Conservation (phyloP, 1,284 basidiomycete species). For the Cryptococcus sp. region DNA sequence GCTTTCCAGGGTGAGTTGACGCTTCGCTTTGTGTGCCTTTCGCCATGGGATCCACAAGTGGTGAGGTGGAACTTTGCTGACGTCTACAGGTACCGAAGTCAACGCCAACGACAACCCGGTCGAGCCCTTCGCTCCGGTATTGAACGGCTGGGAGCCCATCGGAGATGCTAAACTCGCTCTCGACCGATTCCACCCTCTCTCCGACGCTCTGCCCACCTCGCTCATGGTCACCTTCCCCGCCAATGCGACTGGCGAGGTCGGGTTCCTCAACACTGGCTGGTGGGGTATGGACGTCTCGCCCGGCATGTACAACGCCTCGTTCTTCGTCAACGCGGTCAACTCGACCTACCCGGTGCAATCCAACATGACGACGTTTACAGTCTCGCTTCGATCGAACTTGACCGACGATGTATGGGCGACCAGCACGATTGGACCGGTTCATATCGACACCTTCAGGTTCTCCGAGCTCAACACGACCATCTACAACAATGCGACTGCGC, state of each 20-base stretch:
- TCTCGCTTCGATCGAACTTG: conserved; percentile 3
- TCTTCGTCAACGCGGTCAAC: conserved; percentile 1
- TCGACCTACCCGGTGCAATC: not conserved
- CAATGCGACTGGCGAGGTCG: conserved; percentile 5
- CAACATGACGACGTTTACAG: conserved; percentile 4
- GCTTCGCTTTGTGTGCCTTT: too few relatives aligned
- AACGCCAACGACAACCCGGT: conserved; percentile 3
- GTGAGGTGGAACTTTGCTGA: too few relatives aligned
- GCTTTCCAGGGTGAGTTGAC: conserved; percentile 7
- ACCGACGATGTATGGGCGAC: not conserved
- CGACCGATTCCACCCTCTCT: conserved; percentile 1
- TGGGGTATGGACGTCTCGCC: conserved; percentile 8
- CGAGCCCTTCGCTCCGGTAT: not conserved
- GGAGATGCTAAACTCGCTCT: not conserved
- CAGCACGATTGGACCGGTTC: not conserved
- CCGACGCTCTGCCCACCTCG: conserved; percentile 4
- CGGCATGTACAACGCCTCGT: conserved; percentile 1
- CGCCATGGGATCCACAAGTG: too few relatives aligned
- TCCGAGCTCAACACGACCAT: conserved; percentile 2
- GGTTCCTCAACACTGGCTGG: conserved; percentile 4
- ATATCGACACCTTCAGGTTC: conserved; percentile 4
- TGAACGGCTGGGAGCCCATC: conserved; percentile 1
- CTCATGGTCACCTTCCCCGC: not conserved
- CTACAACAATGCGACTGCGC: conserved; percentile 3
- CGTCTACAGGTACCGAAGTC: not conserved